These are phyloP conservation scores for Xerocomellus dryophilus DNA, from an alignment of 768 basidiomycete species.

Conservation along the genomic window DNA sequence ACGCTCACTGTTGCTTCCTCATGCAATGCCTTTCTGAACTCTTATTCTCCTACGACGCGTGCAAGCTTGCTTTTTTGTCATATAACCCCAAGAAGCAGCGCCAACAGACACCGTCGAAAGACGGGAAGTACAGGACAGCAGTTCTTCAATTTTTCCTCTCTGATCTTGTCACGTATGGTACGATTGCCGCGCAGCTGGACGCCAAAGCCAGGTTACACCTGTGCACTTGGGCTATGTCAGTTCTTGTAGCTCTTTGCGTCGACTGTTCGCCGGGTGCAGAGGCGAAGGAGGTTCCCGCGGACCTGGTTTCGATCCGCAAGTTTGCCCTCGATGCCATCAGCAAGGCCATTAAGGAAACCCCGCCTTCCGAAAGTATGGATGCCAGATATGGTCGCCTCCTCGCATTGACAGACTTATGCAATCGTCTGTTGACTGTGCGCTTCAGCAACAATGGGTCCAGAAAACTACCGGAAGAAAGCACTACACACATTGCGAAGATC, in stretches of 20 bases:
- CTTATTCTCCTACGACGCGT: slow-evolving; percentile 86
- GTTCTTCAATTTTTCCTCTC: slow-evolving; percentile 80
- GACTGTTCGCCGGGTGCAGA: slow-evolving; percentile 69
- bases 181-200: slow-evolving; percentile 61
- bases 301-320: slow-evolving; percentile 88
- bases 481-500: slow-evolving; percentile 90
- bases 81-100: slow-evolving; percentile 64
- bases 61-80: slow-evolving; percentile 85
- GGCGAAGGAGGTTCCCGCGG: slow-evolving; percentile 70
- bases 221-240: slow-evolving; percentile 86
- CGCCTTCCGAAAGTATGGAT: slow-evolving; percentile 58
- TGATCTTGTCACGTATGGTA: slow-evolving; percentile 77
- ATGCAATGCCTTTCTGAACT: slow-evolving; percentile 93
- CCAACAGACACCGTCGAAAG: slow-evolving; percentile 59
- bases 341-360: slow-evolving; percentile 79
- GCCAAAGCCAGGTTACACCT: slow-evolving; percentile 55
- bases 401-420: slow-evolving; percentile 82
- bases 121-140: slow-evolving; percentile 59
- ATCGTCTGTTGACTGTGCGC: slow-evolving; percentile 80
- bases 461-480: slow-evolving; percentile 64
- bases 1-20: slow-evolving; percentile 71
- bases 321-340: slow-evolving; percentile 87
- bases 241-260: slow-evolving; percentile 90
- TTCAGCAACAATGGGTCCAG: slow-evolving; percentile 52
- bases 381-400: slow-evolving; percentile 84